These are phyloP conservation scores for Rehmannia glutinosa DNA, from an alignment of 257 asterid species.

Conservation along the genomic window DNA sequence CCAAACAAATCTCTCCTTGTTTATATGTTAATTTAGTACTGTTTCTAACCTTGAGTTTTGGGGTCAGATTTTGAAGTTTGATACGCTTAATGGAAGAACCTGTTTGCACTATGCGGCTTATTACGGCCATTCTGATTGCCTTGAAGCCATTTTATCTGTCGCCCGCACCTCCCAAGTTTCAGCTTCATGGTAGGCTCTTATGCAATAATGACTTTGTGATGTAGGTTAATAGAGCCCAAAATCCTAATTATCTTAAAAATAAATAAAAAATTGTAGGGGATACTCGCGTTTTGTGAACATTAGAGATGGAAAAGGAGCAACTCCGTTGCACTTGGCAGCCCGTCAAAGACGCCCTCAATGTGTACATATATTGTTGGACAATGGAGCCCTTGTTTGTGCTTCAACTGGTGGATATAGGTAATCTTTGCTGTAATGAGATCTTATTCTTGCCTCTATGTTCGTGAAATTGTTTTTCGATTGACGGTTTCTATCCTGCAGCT, in stretches of 20 bases:
- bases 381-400: constrained; percentile 86
- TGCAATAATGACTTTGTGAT: not conserved
- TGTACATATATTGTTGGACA: constrained; percentile 67
- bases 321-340: constrained; percentile 95
- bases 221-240: too few species aligned
- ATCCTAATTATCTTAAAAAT: too few species aligned
- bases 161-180: constrained; percentile 85
- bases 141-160: constrained; percentile 60
- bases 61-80: constrained; percentile 83
- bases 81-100: constrained; percentile 80
- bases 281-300: constrained; percentile 85
- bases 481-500: constrained; percentile 33
- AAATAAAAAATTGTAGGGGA: constrained; percentile 58
- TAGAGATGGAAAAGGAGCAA: constrained; percentile 92
- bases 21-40: too few species aligned
- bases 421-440: too few species aligned
- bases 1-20: too few species aligned
- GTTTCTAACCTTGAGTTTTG: too few species aligned
- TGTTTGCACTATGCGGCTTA: constrained; percentile 98
- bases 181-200: constrained; percentile 76
- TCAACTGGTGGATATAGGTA: constrained; percentile 87
- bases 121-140: constrained; percentile 84
- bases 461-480: not conserved
- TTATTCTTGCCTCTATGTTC: too few species aligned
- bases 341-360: constrained; percentile 76